Evolutionary conservation across 2,329 filamentous ascomycete genomes (phyloP).

Genomic region (Aureobasidium mangrovei): DNA sequence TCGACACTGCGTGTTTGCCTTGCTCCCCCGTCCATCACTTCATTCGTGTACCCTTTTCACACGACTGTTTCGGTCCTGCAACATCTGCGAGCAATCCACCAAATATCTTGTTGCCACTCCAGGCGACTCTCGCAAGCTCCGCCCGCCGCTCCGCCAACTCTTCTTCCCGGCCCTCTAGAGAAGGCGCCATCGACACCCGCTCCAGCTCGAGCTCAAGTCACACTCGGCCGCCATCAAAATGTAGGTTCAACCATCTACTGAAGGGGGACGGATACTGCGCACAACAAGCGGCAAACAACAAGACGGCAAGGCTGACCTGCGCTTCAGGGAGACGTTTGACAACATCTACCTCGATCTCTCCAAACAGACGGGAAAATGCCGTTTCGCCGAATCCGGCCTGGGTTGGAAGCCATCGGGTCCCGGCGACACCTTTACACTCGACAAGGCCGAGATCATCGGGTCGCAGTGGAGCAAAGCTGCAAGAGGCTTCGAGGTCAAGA

Average conservation of each 20-base stretch:
- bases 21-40: too few species aligned
- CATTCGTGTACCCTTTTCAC: too few species aligned
- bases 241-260: too few species aligned
- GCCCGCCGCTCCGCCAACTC: not conserved
- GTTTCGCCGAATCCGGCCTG: constrained; percentile 87
- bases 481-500: constrained; percentile 88
- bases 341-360: constrained; percentile 95
- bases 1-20: too few species aligned
- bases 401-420: constrained; percentile 88
- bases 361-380: constrained; percentile 83
- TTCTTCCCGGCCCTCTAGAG: not conserved
- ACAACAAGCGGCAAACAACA: too few species aligned
- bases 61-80: too few species aligned
- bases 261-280: too few species aligned
- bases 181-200: not conserved
- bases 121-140: not conserved
- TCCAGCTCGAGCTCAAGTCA: not conserved
- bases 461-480: constrained; percentile 94
- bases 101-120: not conserved
- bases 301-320: constrained; percentile 4
- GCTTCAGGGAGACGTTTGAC: constrained; percentile 77
- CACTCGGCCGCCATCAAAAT: not conserved
- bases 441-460: constrained; percentile 71
- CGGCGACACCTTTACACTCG: constrained; percentile 88
- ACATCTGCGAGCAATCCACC: too few species aligned